phyloP scores from a whole-genome alignment of 2,329 filamentous ascomycete genomes.

The Ophiostoma perfectum region DNA sequence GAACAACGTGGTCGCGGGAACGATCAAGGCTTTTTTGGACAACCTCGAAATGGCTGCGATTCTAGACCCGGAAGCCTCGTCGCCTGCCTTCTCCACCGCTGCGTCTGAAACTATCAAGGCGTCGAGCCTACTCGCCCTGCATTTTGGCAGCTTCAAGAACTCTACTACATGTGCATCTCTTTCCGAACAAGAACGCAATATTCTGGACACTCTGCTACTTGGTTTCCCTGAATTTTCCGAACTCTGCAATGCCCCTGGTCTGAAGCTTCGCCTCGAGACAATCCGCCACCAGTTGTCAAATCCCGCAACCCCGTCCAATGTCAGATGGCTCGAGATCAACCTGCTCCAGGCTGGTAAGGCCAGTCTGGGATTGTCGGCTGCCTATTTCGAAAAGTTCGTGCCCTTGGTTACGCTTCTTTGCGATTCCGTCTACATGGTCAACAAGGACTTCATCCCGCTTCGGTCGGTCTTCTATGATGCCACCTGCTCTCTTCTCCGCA shows the following conservation, averaged over 20 bases:
- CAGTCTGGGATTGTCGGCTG: slow-evolving; percentile 32
- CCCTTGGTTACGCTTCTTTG: slow-evolving; percentile 40
- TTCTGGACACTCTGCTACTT: slow-evolving; percentile 37
- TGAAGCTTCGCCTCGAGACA: slow-evolving; percentile 31
- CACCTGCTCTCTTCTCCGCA: slow-evolving; percentile 39
- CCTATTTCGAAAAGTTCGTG: slow-evolving; percentile 41
- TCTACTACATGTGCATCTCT: slow-evolving; percentile 30
- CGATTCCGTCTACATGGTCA: slow-evolving; percentile 40
- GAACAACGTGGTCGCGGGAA: slow-evolving; percentile 38
- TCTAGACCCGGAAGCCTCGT: slow-evolving; percentile 26
- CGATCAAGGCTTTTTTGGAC: slow-evolving; percentile 48
- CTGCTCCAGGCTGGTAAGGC: slow-evolving; percentile 47
- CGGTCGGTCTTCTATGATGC: slow-evolving; percentile 41
- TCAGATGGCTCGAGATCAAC: slow-evolving; percentile 48
- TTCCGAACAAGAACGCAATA: slow-evolving; percentile 33
- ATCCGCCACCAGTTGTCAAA: slow-evolving; percentile 35
- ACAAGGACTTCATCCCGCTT: slow-evolving; percentile 30
- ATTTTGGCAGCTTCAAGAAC: slow-evolving; percentile 35
- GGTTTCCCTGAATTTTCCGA: slow-evolving; percentile 29
- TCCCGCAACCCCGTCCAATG: slow-evolving; percentile 34
- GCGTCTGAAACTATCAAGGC: slow-evolving; percentile 36
- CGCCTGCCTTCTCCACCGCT: slow-evolving; percentile 20
- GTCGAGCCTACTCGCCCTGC: slow-evolving; percentile 41
- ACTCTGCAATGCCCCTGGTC: slow-evolving; percentile 26
- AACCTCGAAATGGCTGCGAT: slow-evolving; percentile 46